phyloP scores from a whole-genome alignment of 345 rosid species.

The Barbarea vulgaris region DNA sequence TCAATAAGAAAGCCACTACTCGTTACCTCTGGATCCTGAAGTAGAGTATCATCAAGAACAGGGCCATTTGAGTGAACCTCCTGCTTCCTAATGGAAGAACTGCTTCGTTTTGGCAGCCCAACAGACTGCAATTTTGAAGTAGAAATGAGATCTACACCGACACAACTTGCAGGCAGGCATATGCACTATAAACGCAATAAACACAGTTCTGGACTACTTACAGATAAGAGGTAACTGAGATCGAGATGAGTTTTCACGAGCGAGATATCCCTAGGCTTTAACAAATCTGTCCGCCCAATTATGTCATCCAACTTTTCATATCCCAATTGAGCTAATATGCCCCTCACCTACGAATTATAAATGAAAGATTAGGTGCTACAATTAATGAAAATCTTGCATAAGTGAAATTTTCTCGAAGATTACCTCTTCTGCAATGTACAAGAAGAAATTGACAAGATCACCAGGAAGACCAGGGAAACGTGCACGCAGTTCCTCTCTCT shows the following conservation, averaged over 20 bases:
- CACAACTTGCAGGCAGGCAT: not conserved
- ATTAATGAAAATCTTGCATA: not conserved
- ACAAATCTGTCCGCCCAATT: constrained; percentile 81
- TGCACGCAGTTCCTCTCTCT: constrained; percentile 98
- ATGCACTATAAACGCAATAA: constrained; percentile 8
- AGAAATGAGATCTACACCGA: constrained; percentile 15
- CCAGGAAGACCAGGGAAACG: constrained; percentile 99
- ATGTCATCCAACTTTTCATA: constrained; percentile 88
- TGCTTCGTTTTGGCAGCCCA: constrained; percentile 88
- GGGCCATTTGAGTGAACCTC: constrained; percentile 86
- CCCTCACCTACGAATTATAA: constrained; percentile 69
- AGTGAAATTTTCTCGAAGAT: constrained; percentile 1
- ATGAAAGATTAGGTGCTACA: constrained; percentile 4
- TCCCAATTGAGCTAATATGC: constrained; percentile 90
- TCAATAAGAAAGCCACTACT: constrained; percentile 1
- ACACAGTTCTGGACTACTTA: constrained; percentile 39
- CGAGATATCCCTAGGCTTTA: constrained; percentile 85
- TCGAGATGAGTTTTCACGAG: constrained; percentile 97
- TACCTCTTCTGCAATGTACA: constrained; percentile 99
- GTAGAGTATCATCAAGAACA: constrained; percentile 79
- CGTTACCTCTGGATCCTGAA: constrained; percentile 85
- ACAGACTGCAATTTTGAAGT: constrained; percentile 55
- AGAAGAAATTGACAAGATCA: constrained; percentile 94
- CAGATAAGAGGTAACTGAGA: constrained; percentile 74
- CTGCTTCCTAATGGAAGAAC: constrained; percentile 88